phyloP scores from a whole-genome alignment of 1,139 yeast species.

The Martiniozyma asiatica region DNA sequence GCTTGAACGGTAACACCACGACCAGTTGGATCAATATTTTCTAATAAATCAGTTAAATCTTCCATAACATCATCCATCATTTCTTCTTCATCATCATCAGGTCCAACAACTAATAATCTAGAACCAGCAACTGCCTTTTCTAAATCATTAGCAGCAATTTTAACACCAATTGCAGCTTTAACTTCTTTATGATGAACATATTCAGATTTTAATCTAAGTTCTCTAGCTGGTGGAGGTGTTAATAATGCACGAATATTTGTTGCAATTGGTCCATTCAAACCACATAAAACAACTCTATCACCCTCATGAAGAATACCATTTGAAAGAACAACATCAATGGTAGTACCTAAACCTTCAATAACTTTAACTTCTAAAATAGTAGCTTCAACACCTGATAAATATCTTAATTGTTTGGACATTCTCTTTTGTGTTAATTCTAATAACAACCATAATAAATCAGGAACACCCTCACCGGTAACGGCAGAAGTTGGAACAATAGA shows the following conservation, averaged over 20 bases:
- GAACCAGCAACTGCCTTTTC: slow-evolving; percentile 99
- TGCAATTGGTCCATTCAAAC: slow-evolving; percentile 98
- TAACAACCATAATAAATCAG: slow-evolving; percentile 92
- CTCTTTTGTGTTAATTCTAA: slow-evolving; percentile 94
- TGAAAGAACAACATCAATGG: slow-evolving; percentile 92
- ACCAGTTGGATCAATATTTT: slow-evolving; percentile 89
- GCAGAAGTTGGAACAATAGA: slow-evolving; percentile 98
- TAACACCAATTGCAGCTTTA: slow-evolving; percentile 97
- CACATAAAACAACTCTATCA: slow-evolving; percentile 90
- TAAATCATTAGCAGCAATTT: slow-evolving; percentile 93
- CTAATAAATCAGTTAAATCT: slow-evolving; percentile 87
- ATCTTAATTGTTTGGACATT: slow-evolving; percentile 98
- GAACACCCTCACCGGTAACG: slow-evolving; percentile 99
- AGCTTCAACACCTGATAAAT: slow-evolving; percentile 86
- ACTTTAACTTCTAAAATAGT: slow-evolving; percentile 97
- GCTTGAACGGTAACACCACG: slow-evolving; percentile 98
- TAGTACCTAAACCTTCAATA: slow-evolving; percentile 96
- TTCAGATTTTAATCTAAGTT: slow-evolving; percentile 87
- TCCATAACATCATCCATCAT: slow-evolving; percentile 98
- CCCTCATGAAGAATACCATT: slow-evolving; percentile 93
- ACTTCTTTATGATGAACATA: slow-evolving; percentile 95
- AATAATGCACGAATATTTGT: slow-evolving; percentile 90
- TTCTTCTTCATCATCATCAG: slow-evolving; percentile 96
- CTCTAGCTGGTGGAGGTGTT: slow-evolving; percentile 97
- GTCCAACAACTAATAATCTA: slow-evolving; percentile 86